Percentiles rank a stretch among this genome's conserved stretches.
Evolutionary conservation across 2,329 filamentous ascomycete species (phyloP).

Genomic region (Nectriaceae sp.): DNA sequence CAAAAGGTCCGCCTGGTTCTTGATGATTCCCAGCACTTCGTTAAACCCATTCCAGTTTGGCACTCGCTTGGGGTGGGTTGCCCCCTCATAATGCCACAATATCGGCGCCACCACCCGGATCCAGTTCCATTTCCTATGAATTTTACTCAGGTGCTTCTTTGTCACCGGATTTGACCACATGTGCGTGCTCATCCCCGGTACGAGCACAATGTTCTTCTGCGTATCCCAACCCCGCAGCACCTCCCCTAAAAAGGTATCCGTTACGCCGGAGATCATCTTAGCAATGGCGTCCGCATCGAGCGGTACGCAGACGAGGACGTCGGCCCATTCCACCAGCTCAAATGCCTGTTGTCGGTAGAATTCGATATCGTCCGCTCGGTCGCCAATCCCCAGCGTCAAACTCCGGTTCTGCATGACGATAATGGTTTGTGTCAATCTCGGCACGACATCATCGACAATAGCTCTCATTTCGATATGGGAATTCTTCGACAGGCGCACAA

Average conservation of each 20-base stretch:
- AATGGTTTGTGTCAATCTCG: constrained; percentile 63
- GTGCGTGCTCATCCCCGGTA: constrained; percentile 84
- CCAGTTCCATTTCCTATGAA: constrained; percentile 85
- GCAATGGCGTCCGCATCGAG: constrained; percentile 83
- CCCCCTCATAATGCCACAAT: constrained; percentile 74
- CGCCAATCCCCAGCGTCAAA: constrained; percentile 32
- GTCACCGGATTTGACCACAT: constrained; percentile 93
- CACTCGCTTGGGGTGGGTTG: constrained; percentile 51
- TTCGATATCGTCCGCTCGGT: constrained; percentile 51
- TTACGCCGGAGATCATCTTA: constrained; percentile 84
- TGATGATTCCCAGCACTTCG: constrained; percentile 72
- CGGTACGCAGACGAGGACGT: constrained; percentile 80
- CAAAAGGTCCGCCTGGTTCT: constrained; percentile 75
- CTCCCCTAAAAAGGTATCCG: constrained; percentile 78
- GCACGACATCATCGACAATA: constrained; percentile 66
- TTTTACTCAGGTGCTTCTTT: constrained; percentile 82
- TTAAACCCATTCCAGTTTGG: constrained; percentile 67
- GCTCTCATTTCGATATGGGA: constrained; percentile 61
- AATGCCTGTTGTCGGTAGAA: constrained; percentile 53
- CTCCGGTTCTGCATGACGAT: constrained; percentile 59
- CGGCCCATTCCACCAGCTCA: constrained; percentile 83
- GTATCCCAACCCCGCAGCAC: constrained; percentile 85
- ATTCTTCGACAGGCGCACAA: constrained; percentile 67
- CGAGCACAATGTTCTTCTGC: constrained; percentile 79
- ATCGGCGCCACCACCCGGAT: constrained; percentile 79